Conservation (phyloP, 495 filamentous ascomycete species). For the Aspergillus sclerotiicarbonarius region DNA sequence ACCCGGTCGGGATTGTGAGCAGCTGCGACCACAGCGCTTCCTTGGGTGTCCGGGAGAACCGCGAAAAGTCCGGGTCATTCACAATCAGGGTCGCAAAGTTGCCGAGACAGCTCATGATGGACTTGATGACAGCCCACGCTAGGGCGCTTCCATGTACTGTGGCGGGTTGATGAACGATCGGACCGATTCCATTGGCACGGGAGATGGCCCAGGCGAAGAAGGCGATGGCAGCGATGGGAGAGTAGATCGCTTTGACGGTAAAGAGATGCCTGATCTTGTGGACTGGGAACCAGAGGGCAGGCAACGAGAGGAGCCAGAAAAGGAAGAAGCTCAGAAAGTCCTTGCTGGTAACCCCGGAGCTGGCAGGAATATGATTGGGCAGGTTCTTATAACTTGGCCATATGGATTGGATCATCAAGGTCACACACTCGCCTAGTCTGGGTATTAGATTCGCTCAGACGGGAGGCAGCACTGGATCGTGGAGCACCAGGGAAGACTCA, state of each 20-base stretch:
- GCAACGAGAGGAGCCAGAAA: conserved; percentile 78
- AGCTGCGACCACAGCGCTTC: conserved; percentile 91
- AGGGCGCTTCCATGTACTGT: conserved; percentile 65
- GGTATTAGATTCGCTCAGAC: conserved; percentile 7
- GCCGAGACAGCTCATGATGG: conserved; percentile 84
- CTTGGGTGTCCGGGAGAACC: conserved; percentile 76
- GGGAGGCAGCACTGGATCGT: neutral
- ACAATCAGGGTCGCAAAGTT: conserved; percentile 83
- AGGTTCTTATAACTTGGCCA: conserved; percentile 68
- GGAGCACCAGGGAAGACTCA: conserved; percentile 20
- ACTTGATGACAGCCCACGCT: conserved; percentile 78
- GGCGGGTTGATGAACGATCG: conserved; percentile 72
- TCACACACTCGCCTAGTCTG: conserved; percentile 62
- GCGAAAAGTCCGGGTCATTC: conserved; percentile 86
- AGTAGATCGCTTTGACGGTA: conserved; percentile 85
- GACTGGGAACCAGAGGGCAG: conserved; percentile 73
- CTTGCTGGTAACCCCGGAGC: conserved; percentile 70
- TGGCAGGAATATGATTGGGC: conserved; percentile 63
- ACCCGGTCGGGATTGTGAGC: conserved; percentile 80
- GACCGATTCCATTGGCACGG: conserved; percentile 79
- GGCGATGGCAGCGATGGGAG: conserved; percentile 76
- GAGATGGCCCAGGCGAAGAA: conserved; percentile 92
- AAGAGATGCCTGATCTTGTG: conserved; percentile 75
- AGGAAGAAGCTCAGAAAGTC: conserved; percentile 79
- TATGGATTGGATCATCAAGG: conserved; percentile 77